Evolutionary conservation across 352 stramenopile genomes (phyloP).

Genomic region (Blastocystis sp.): DNA sequence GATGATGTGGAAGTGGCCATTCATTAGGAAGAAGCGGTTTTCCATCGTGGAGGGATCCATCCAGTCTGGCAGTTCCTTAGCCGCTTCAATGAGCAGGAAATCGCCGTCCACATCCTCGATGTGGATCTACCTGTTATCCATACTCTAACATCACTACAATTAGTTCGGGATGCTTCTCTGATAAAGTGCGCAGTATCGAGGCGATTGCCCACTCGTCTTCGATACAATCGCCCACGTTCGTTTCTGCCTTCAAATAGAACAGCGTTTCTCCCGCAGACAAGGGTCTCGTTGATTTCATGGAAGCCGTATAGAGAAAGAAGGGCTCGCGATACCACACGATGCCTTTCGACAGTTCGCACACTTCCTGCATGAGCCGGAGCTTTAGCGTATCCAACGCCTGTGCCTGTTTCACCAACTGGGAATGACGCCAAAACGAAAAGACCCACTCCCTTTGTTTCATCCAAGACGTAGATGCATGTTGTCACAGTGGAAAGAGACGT

Average conservation of each 20-base stretch:
- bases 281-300: not conserved
- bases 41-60: conserved; percentile 38
- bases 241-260: conserved; percentile 54
- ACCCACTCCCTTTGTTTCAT: not conserved
- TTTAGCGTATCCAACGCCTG: not conserved
- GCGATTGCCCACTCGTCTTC: conserved; percentile 55
- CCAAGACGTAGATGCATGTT: conserved; percentile 12
- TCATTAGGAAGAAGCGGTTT: conserved; percentile 36
- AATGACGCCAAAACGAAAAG: not conserved
- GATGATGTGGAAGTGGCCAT: conserved; percentile 12
- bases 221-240: conserved; percentile 26
- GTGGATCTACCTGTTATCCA: conserved; percentile 19
- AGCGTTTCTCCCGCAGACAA: not conserved
- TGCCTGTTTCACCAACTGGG: not conserved
- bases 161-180: conserved; percentile 4
- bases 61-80: conserved; percentile 30
- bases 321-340: conserved; percentile 25
- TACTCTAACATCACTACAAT: not conserved
- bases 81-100: conserved; percentile 48
- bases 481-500: not conserved
- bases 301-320: conserved; percentile 19
- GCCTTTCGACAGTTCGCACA: not conserved
- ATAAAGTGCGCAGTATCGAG: not conserved
- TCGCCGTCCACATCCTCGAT: conserved; percentile 22
- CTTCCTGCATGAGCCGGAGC: conserved; percentile 23